phyloP scores from a whole-genome alignment of 768 basidiomycete species.

The Russula vinacea region DNA sequence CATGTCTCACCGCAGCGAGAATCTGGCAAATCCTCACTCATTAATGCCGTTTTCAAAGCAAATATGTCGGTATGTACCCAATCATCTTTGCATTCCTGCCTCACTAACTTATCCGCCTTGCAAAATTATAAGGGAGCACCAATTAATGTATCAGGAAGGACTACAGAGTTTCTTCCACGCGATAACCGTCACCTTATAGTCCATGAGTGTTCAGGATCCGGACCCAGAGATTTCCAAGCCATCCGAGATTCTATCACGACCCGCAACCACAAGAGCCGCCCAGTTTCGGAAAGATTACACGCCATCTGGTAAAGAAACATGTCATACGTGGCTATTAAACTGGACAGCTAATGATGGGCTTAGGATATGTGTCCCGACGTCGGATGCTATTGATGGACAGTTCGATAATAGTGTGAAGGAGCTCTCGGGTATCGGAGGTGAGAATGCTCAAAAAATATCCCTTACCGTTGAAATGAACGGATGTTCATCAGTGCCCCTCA shows the following conservation, averaged over 20 bases:
- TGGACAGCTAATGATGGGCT: neutral
- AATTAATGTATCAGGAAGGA: neutral
- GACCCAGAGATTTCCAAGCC: neutral
- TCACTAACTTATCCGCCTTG: neutral
- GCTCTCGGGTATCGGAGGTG: constrained; percentile 8
- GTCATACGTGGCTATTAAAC: neutral
- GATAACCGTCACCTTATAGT: constrained; percentile 2
- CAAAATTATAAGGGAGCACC: neutral
- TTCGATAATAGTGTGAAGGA: neutral
- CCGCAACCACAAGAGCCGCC: neutral
- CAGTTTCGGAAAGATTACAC: constrained; percentile 11
- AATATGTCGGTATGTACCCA: constrained; percentile 11
- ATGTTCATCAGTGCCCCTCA: constrained; percentile 9
- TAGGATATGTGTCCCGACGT: constrained; percentile 18
- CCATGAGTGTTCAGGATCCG: constrained; percentile 6
- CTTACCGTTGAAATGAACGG: neutral
- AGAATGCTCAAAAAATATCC: neutral
- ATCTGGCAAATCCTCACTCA: constrained; percentile 22
- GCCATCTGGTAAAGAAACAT: constrained; percentile 13
- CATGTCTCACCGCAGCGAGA: neutral
- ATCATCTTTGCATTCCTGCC: neutral
- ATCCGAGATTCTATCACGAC: neutral
- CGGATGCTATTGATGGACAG: neutral
- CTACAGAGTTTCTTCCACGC: neutral
- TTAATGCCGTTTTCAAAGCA: constrained; percentile 5